phyloP scores from a whole-genome alignment of 2,329 filamentous ascomycete genomes.

The Domatiomyces globalis region DNA sequence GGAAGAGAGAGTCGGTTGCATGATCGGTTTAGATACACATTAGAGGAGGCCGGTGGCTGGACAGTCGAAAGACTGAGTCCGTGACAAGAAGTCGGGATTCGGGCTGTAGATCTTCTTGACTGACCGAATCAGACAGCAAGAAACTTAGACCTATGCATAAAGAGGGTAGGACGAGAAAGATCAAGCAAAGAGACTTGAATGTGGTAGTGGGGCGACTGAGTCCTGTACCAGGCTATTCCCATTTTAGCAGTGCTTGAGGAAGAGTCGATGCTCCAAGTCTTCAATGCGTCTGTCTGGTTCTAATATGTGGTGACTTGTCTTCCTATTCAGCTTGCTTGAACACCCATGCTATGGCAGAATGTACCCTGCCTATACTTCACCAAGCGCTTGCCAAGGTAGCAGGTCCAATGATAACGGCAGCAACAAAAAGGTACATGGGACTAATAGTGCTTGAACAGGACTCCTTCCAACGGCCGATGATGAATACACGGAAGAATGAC shows the following conservation, averaged over 20 bases:
- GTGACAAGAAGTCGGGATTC: constrained; percentile 3
- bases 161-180: no score
- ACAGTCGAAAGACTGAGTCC: constrained; percentile 18
- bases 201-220: no score
- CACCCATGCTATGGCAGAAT: background rate
- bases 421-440: background rate
- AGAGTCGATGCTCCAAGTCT: background rate
- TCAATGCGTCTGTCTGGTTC: background rate
- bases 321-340: background rate
- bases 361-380: background rate
- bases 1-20: constrained; percentile 79
- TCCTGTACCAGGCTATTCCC: no score
- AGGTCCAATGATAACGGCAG: background rate
- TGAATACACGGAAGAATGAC: background rate
- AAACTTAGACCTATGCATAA: no score
- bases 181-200: no score
- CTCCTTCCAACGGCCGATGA: background rate
- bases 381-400: background rate
- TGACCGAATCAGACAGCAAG: no score
- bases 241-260: no score
- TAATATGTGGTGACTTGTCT: background rate
- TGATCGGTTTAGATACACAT: constrained; percentile 79
- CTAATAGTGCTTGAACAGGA: background rate
- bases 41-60: constrained; percentile 31
- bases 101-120: no score